Conservation (phyloP, 495 filamentous ascomycete species). For the Letharia lupina region DNA sequence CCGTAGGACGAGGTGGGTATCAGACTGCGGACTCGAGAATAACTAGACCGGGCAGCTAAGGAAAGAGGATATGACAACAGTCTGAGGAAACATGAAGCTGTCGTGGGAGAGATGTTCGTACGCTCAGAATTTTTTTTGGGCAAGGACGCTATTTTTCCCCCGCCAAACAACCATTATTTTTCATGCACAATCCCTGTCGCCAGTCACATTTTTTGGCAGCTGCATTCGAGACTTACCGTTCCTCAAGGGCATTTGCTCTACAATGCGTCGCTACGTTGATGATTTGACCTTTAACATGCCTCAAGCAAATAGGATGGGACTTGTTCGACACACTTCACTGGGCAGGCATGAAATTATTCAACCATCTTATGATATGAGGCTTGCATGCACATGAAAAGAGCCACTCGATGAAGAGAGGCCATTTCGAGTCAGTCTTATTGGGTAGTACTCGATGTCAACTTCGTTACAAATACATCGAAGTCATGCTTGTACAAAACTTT, state of each 20-base stretch:
- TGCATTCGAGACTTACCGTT: constrained; percentile 6
- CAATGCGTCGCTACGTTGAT: constrained; percentile 7
- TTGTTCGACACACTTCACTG: neutral
- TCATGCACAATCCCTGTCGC: constrained; percentile 12
- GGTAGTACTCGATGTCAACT: neutral
- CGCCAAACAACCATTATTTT: constrained; percentile 3
- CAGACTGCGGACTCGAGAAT: neutral
- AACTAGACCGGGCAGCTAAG: neutral
- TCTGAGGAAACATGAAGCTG: neutral
- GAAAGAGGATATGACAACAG: neutral
- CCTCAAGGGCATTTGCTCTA: constrained; percentile 14
- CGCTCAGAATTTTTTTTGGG: neutral
- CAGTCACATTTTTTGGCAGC: constrained; percentile 7
- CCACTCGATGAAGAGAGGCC: neutral
- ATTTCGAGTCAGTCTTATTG: neutral
- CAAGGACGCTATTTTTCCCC: constrained; percentile 3
- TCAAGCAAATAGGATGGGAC: neutral
- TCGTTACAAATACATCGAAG: neutral
- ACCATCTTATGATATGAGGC: neutral
- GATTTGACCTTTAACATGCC: neutral
- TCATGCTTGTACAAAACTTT: neutral
- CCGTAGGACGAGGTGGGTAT: neutral
- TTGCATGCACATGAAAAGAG: neutral
- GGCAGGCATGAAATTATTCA: neutral
- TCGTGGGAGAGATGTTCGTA: neutral